Percentiles rank a stretch among this genome's conserved stretches.
Evolutionary conservation across 768 basidiomycete genomes (phyloP).

Genomic region (Boletus pseudo-olivaceus): DNA sequence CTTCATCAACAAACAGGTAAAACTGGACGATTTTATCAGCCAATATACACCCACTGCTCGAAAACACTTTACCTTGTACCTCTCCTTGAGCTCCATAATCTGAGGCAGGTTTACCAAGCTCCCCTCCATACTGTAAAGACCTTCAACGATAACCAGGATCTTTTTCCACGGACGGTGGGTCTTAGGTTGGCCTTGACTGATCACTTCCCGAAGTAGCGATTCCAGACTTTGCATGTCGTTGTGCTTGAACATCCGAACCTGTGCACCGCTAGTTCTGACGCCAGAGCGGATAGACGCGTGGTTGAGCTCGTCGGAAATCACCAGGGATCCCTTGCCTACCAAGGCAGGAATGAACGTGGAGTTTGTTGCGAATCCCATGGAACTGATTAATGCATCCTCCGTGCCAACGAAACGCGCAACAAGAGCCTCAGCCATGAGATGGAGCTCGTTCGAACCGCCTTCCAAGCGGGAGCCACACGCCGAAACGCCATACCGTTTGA

Average conservation of each 20-base stretch:
- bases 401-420: constrained; percentile 87
- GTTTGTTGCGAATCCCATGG: constrained; percentile 97
- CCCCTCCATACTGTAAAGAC: constrained; percentile 99
- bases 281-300: constrained; percentile 95
- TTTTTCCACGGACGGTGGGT: constrained; percentile 99
- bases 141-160: constrained; percentile 92
- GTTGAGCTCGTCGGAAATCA: constrained; percentile 97
- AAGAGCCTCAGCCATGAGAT: constrained; percentile 74
- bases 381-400: constrained; percentile 87
- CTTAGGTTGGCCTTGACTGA: constrained; percentile 96
- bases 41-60: neutral
- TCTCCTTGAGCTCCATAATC: constrained; percentile 83
- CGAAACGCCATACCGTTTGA: constrained; percentile 80
- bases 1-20: constrained; percentile 94
- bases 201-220: constrained; percentile 76
- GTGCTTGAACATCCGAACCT: constrained; percentile 93
- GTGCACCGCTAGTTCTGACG: constrained; percentile 81
- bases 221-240: constrained; percentile 90
- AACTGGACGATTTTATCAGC: constrained; percentile 53
- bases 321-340: constrained; percentile 84
- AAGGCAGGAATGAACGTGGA: constrained; percentile 91
- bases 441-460: constrained; percentile 84
- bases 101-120: constrained; percentile 81
- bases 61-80: constrained; percentile 75
- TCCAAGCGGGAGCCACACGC: constrained; percentile 76